Evolutionary conservation across 2,329 filamentous ascomycete species (phyloP).

Genomic region (Zelopaecilomyces penicillatus): DNA sequence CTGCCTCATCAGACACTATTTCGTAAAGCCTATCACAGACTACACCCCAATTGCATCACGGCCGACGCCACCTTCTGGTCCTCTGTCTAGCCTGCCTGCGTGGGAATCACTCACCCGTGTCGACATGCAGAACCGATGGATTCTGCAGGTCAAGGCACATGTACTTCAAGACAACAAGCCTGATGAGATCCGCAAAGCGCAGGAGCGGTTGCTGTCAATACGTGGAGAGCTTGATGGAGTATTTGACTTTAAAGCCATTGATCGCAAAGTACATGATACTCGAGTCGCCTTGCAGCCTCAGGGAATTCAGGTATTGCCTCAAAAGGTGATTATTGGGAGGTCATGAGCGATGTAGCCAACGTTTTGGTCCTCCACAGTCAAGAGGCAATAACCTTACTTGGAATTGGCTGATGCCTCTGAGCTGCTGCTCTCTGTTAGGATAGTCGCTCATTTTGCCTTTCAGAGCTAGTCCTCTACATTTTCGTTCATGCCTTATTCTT

Average conservation of each 20-base stretch:
- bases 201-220: slow-evolving; percentile 40
- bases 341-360: slow-evolving; percentile 9
- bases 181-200: slow-evolving; percentile 47
- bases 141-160: slow-evolving; percentile 44
- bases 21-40: slow-evolving; percentile 24
- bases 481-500: too few relatives aligned
- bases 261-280: slow-evolving; percentile 47
- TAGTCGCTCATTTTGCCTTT: background rate
- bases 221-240: slow-evolving; percentile 41
- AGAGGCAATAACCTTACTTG: background rate
- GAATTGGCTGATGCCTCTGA: background rate
- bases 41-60: slow-evolving; percentile 24
- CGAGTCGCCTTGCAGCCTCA: slow-evolving; percentile 32
- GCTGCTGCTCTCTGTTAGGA: background rate
- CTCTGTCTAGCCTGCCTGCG: slow-evolving; percentile 29
- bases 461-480: too few relatives aligned
- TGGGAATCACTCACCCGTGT: slow-evolving; percentile 40
- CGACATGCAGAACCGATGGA: slow-evolving; percentile 44
- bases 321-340: slow-evolving; percentile 28
- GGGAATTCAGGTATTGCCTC: slow-evolving; percentile 30
- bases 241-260: slow-evolving; percentile 43
- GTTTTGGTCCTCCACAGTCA: background rate
- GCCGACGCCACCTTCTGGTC: slow-evolving; percentile 10
- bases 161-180: slow-evolving; percentile 50
- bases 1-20: slow-evolving; percentile 40